phyloP scores from a whole-genome alignment of 1,139 yeast genomes.

The Hemisphaericaspora xylofermentans region DNA sequence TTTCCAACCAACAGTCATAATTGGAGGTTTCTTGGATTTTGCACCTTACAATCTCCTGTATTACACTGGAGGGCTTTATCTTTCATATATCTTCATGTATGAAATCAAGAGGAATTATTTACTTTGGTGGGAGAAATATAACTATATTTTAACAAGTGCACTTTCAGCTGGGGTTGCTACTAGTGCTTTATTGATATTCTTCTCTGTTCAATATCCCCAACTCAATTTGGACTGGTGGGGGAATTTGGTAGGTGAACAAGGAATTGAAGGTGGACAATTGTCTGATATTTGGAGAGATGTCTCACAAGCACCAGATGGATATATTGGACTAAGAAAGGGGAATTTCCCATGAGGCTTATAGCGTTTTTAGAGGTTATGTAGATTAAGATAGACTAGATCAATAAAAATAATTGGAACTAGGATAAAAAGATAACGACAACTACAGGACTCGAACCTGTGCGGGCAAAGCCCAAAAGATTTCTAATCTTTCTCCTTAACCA shows the following conservation, averaged over 20 bases:
- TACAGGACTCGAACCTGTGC: conserved; percentile 63
- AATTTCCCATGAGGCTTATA: conserved; percentile 40
- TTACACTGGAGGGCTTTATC: conserved; percentile 50
- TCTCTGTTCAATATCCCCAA: conserved; percentile 50
- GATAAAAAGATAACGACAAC: conserved; percentile 43
- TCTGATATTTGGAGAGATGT: conserved; percentile 34
- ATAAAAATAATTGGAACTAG: conserved; percentile 3
- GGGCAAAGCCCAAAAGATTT: conserved; percentile 60
- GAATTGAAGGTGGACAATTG: conserved; percentile 37
- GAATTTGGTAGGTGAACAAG: conserved; percentile 42
- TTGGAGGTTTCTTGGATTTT: conserved; percentile 46
- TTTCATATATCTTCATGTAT: conserved; percentile 53
- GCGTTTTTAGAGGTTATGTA: background rate
- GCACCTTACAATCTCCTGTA: conserved; percentile 60
- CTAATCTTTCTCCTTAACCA: conserved; percentile 59
- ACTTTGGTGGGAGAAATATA: conserved; percentile 66
- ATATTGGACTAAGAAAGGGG: conserved; percentile 42
- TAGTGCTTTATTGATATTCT: conserved; percentile 54
- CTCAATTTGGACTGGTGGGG: conserved; percentile 61
- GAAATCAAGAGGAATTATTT: conserved; percentile 47
- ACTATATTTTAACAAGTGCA: conserved; percentile 58
- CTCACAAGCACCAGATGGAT: conserved; percentile 41
- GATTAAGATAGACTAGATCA: background rate
- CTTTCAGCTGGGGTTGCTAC: conserved; percentile 62
- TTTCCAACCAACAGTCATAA: conserved; percentile 49